phyloP scores from a whole-genome alignment of 768 basidiomycete genomes.

The Mycena venus region DNA sequence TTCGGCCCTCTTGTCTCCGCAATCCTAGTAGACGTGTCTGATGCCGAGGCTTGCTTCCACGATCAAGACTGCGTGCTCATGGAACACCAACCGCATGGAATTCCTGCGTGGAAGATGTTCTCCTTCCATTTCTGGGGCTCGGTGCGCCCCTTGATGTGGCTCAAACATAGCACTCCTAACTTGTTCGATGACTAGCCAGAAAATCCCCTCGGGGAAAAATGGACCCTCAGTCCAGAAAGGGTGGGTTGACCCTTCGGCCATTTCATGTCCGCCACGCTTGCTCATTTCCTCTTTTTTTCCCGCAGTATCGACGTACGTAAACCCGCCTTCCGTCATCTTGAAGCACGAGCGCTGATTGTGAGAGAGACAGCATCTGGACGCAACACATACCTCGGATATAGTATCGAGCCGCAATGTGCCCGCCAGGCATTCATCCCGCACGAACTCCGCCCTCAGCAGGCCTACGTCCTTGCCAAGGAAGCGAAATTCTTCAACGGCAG shows the following conservation, averaged over 20 bases:
- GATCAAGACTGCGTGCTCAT: conserved; percentile 43
- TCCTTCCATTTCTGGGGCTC: conserved; percentile 34
- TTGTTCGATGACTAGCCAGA: conserved; percentile 1
- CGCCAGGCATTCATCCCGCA: conserved; percentile 38
- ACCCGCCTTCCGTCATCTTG: not conserved
- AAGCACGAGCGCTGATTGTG: conserved; percentile 8
- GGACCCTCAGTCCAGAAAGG: conserved; percentile 50
- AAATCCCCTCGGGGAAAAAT: conserved; percentile 42
- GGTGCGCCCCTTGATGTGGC: conserved; percentile 1
- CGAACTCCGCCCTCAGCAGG: conserved; percentile 34
- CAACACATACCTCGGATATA: conserved; percentile 33
- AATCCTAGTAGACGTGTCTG: conserved; percentile 19
- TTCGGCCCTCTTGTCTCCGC: conserved; percentile 50
- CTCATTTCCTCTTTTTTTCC: conserved; percentile 24
- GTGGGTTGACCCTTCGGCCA: conserved; percentile 3
- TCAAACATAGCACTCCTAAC: not conserved
- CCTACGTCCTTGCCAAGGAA: conserved; percentile 16
- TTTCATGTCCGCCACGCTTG: conserved; percentile 13
- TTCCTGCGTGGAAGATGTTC: conserved; percentile 56
- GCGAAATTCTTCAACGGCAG: not conserved
- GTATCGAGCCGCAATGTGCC: conserved; percentile 41
- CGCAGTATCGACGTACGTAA: conserved; percentile 12
- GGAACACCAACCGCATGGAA: conserved; percentile 44
- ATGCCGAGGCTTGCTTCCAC: conserved; percentile 12
- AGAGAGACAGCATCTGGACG: conserved; percentile 3